Evolutionary conservation across 257 asterid species (phyloP).

Genomic region (Anisodus tanguticus): DNA sequence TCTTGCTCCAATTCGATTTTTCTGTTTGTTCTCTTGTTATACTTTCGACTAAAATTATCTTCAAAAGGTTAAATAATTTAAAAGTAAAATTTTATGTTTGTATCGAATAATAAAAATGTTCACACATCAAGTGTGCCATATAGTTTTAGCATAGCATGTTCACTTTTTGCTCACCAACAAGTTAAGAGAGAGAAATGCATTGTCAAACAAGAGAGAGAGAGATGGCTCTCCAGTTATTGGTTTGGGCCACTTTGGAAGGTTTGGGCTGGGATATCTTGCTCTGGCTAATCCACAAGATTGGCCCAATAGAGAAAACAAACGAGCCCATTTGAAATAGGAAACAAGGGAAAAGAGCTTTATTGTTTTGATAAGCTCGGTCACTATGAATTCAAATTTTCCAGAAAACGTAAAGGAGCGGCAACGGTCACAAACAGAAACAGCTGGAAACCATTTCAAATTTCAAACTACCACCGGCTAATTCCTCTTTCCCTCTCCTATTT

Average conservation of each 20-base stretch:
- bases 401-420: background rate
- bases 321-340: background rate
- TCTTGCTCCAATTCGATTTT: too few species aligned
- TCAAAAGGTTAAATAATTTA: too few species aligned
- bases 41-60: too few species aligned
- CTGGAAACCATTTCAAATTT: conserved; percentile 27
- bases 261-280: background rate
- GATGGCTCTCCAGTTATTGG: background rate
- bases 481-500: background rate
- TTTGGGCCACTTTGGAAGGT: background rate
- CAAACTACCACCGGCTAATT: background rate
- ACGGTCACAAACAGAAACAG: conserved; percentile 22
- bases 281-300: background rate
- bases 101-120: too few species aligned
- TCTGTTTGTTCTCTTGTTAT: too few species aligned
- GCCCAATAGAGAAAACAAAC: background rate
- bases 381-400: background rate
- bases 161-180: too few species aligned
- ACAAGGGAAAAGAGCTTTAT: background rate
- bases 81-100: too few species aligned
- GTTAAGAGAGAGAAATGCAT: too few species aligned
- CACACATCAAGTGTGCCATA: too few species aligned
- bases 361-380: background rate
- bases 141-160: too few species aligned
- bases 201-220: background rate